phyloP scores from a whole-genome alignment of 1,284 basidiomycete species.

The Ceratobasidium sp. region DNA sequence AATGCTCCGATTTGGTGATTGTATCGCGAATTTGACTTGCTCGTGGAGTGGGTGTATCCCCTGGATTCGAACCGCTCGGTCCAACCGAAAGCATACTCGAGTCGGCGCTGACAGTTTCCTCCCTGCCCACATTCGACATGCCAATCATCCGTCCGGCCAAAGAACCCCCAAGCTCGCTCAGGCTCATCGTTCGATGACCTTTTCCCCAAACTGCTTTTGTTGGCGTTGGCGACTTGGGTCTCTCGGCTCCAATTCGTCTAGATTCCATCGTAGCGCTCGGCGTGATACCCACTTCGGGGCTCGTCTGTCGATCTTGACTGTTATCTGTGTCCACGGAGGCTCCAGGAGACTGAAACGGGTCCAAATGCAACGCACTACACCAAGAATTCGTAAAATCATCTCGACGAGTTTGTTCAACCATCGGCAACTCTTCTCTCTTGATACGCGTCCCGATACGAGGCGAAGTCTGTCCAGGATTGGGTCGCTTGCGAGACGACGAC shows the following conservation, averaged over 20 bases:
- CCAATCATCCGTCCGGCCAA: neutral
- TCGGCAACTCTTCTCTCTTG: neutral
- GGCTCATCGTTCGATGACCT: conserved; percentile 36
- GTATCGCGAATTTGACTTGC: neutral
- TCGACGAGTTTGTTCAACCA: neutral
- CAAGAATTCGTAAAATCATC: conserved; percentile 33
- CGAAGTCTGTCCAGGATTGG: neutral
- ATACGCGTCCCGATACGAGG: conserved; percentile 13
- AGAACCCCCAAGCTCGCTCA: conserved; percentile 14
- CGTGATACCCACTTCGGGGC: neutral
- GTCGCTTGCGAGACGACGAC: neutral
- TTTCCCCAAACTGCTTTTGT: neutral
- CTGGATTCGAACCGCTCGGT: conserved; percentile 1
- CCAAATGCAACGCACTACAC: conserved; percentile 27
- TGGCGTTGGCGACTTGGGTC: conserved; percentile 27
- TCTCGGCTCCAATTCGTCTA: neutral
- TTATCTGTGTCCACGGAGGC: neutral
- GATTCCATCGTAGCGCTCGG: neutral
- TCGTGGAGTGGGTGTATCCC: neutral
- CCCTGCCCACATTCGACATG: no score
- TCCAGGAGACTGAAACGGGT: conserved; percentile 28
- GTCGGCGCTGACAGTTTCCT: neutral
- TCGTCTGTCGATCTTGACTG: neutral
- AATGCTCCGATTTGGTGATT: neutral
- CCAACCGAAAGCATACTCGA: conserved; percentile 1